Base-by-base conservation (phyloP, 345 rosid genomes). In the Melaleuca quinquenervia region DNA sequence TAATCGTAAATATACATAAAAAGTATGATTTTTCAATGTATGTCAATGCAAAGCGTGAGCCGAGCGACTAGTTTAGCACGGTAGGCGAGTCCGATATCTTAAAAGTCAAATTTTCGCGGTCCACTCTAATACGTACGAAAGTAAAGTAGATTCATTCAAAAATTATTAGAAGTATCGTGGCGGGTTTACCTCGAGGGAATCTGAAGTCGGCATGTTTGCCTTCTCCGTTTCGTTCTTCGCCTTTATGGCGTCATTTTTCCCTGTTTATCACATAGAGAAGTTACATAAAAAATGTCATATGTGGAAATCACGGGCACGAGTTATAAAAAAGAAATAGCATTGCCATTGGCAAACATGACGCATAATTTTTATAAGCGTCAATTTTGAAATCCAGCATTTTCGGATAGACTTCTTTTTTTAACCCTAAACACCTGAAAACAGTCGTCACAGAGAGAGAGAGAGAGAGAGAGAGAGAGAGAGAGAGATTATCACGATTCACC, bases 281-380 rank as follows among this genome's bases (percentile, higher is more conserved):
- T 5, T 64, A 3, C 45, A 32, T 16, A 2, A 22, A 32, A 64
- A 64, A 16, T 36, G 29, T 27, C 44, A 1, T 8, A 41, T 3
- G 8, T 8, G 76, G 22, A 27, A 60, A 60, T 64, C 1, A 32
- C 12, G 44, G 1, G 1, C 32, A 6, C 20, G 3, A 32, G 32
- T 29, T 7, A 1, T 32, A 6, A 16, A 1, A 32, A 18, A 29
- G 1, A 32, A 0, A 62, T 62, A 32, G 5, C 11, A 32, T 1
- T 5, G 1, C 9, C 12, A 32, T 8, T 0, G 22, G 6, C 5
- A 1, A 29, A 64, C 16, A 29, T 0, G 11, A 8, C 16, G 1
- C 4, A 64, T 64, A 8, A 64, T 64, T 64, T 32, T 64, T 6
- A 16, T 8, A 9, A 7, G 12, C 1, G 0, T 64, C 22, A 16